phyloP scores from a whole-genome alignment of 345 rosid species.

The Geranium rotundifolium region DNA sequence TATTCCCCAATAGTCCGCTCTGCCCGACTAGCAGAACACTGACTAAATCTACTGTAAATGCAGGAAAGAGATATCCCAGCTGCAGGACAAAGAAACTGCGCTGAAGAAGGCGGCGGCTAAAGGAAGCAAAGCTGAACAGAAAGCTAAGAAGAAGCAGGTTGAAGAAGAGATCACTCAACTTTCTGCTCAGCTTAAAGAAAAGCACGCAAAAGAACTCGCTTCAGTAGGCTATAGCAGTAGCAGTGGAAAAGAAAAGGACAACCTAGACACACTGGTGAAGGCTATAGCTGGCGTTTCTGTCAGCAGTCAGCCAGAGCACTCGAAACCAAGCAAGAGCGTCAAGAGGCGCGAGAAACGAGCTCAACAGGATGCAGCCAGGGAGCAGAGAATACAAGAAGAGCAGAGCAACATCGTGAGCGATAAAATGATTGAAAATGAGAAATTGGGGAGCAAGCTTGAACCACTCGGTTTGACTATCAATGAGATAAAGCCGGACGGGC shows the following conservation, averaged over 20 bases:
- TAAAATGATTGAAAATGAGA: slow-evolving; percentile 49
- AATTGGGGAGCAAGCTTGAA: slow-evolving; percentile 42
- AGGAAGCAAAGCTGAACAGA: slow-evolving; percentile 96
- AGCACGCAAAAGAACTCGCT: slow-evolving; percentile 67
- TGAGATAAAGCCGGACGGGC: slow-evolving; percentile 87
- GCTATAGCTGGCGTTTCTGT: slow-evolving; percentile 81
- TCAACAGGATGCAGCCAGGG: slow-evolving; percentile 84
- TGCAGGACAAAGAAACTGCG: slow-evolving; percentile 74
- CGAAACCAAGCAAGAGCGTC: slow-evolving; percentile 63
- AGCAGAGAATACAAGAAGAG: slow-evolving; percentile 85
- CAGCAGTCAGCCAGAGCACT: slow-evolving; percentile 40
- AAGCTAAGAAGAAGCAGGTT: slow-evolving; percentile 90
- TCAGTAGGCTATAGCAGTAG: slow-evolving; percentile 46
- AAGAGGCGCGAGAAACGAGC: slow-evolving; percentile 79
- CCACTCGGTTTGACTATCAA: slow-evolving; percentile 54
- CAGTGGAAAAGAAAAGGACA: slow-evolving; percentile 43
- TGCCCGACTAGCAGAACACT: too few species aligned
- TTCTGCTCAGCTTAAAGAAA: slow-evolving; percentile 59
- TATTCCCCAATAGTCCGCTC: too few species aligned
- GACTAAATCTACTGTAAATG: background rate
- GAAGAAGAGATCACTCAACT: slow-evolving; percentile 72
- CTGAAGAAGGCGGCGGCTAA: slow-evolving; percentile 86
- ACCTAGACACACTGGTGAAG: slow-evolving; percentile 64
- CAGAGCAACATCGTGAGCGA: slow-evolving; percentile 67
- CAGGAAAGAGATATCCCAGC: slow-evolving; percentile 67